Conservation (phyloP, 257 asterid species). For the Solanum paucissectum region DNA sequence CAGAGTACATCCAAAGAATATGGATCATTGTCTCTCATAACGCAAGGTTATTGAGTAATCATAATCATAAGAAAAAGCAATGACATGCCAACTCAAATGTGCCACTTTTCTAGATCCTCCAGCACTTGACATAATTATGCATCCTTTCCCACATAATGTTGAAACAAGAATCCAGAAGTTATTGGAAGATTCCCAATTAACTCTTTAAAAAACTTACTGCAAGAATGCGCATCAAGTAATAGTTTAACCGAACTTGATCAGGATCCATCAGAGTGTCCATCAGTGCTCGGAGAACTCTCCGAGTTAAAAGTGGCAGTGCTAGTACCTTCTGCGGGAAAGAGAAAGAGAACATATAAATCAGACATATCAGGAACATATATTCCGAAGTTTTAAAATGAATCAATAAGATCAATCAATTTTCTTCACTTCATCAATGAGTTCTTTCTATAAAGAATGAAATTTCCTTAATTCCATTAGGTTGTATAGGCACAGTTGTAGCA, state of each 20-base stretch:
- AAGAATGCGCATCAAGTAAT: conserved; percentile 41
- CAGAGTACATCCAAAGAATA: not conserved
- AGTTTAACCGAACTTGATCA: conserved; percentile 38
- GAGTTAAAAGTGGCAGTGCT: conserved; percentile 31
- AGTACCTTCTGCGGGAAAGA: conserved; percentile 30
- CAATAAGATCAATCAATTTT: not conserved
- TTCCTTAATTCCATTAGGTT: not conserved
- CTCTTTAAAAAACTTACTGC: conserved; percentile 31
- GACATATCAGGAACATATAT: not conserved
- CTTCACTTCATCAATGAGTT: not conserved
- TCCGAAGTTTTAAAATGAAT: not conserved
- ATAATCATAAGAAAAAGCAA: not conserved
- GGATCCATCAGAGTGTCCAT: conserved; percentile 38
- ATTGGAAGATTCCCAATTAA: not conserved
- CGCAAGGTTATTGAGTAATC: not conserved
- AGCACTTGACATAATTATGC: not conserved
- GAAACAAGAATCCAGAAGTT: not conserved
- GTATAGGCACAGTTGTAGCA: not conserved
- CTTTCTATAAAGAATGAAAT: not conserved
- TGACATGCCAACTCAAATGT: not conserved
- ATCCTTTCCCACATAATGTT: not conserved
- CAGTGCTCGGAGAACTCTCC: conserved; percentile 21
- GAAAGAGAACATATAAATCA: not conserved
- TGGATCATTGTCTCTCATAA: not conserved
- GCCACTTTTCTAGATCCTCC: not conserved